A percentile compares a stretch with the other conserved stretches of the same genome.
Evolutionary conservation across 345 rosid species (phyloP).

Genomic region (Camelina hispida): DNA sequence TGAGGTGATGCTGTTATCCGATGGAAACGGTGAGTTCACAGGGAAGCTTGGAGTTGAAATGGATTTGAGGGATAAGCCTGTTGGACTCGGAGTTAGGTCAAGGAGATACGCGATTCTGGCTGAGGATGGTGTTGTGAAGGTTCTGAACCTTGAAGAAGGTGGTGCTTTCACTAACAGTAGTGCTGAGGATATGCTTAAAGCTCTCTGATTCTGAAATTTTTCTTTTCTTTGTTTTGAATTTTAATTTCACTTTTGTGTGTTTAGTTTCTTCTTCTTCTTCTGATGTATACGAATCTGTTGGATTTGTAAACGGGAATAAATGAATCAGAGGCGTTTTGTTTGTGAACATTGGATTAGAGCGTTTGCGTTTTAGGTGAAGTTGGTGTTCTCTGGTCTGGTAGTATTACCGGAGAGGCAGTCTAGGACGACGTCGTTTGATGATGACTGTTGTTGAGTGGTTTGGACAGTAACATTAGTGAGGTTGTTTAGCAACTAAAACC

Average conservation of each 20-base stretch:
- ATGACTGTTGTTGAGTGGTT: constrained; percentile 2
- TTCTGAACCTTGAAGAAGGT: constrained; percentile 84
- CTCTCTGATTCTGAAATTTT: constrained; percentile 49
- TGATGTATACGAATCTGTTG: constrained; percentile 2
- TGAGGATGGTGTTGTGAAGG: constrained; percentile 86
- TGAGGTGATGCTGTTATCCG: constrained; percentile 71
- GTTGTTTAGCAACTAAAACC: constrained; percentile 3
- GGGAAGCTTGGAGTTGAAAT: constrained; percentile 77
- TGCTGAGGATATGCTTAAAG: constrained; percentile 87
- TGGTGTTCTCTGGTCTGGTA: constrained; percentile 40
- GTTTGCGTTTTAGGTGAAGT: constrained; percentile 3
- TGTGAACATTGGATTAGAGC: not conserved
- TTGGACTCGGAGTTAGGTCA: constrained; percentile 84
- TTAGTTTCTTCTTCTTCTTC: not conserved
- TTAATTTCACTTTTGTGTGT: not conserved
- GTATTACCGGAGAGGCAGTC: constrained; percentile 76
- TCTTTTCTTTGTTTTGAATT: constrained; percentile 1
- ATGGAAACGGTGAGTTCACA: constrained; percentile 82
- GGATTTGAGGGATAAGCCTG: constrained; percentile 82
- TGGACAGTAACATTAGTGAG: not conserved
- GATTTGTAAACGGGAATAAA: constrained; percentile 15
- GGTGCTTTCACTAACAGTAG: constrained; percentile 89
- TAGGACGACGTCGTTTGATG: constrained; percentile 47
- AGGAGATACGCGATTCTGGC: constrained; percentile 80
- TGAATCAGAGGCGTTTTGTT: not conserved